These are phyloP conservation scores for Cladobotryum mycophilum DNA, from an alignment of 2,329 filamentous ascomycete species.

Conservation along the genomic window DNA sequence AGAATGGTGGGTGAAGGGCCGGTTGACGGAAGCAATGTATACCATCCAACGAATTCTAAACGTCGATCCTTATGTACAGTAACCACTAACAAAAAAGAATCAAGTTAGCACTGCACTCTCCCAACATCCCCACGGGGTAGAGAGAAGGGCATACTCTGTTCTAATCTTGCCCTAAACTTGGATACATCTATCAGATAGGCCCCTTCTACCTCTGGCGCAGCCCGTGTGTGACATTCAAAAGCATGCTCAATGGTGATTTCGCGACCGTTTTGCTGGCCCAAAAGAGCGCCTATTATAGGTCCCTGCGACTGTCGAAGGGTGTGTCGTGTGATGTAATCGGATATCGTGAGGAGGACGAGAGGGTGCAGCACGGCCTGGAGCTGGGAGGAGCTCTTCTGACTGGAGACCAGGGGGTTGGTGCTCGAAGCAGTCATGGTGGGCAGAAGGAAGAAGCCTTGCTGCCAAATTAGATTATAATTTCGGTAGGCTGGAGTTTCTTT, in stretches of 20 bases:
- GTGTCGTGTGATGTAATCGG: slow-evolving; percentile 92
- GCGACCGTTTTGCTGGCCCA: slow-evolving; percentile 86
- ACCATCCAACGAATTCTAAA: slow-evolving; percentile 89
- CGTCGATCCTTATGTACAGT: slow-evolving; percentile 78
- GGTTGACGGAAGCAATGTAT: slow-evolving; percentile 65
- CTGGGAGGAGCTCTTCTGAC: slow-evolving; percentile 61
- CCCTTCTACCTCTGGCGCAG: slow-evolving; percentile 41
- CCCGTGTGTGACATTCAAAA: slow-evolving; percentile 67
- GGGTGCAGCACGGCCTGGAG: slow-evolving; percentile 84
- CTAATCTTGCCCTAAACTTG: slow-evolving; percentile 73
- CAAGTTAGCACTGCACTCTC: neutral
- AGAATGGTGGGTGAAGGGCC: slow-evolving; percentile 67
- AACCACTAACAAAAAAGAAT: slow-evolving; percentile 56
- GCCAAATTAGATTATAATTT: neutral
- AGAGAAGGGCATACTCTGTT: slow-evolving; percentile 71
- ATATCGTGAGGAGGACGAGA: slow-evolving; percentile 90
- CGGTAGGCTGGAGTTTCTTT: neutral
- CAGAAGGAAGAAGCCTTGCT: neutral
- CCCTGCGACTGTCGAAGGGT: slow-evolving; percentile 68
- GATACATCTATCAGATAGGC: slow-evolving; percentile 56
- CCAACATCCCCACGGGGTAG: neutral
- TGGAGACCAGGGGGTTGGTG: slow-evolving; percentile 56
- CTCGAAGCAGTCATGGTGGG: slow-evolving; percentile 40
- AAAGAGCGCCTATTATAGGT: slow-evolving; percentile 77
- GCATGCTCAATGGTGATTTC: slow-evolving; percentile 89